Evolutionary conservation across 768 basidiomycete genomes (phyloP).

Genomic region (Gymnopilus junonius): DNA sequence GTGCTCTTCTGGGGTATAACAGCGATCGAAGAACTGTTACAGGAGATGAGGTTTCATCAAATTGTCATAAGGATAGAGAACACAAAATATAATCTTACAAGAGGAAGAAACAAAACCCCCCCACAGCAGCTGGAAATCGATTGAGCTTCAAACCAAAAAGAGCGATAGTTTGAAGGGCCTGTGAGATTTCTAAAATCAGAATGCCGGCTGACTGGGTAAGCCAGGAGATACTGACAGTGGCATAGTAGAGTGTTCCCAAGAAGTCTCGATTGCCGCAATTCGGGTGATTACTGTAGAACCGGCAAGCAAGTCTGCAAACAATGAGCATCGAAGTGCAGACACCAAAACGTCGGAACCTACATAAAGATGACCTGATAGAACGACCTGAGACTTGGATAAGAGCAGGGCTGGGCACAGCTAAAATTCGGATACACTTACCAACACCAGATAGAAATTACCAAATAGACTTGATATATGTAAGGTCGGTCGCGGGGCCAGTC

Average conservation of each 20-base stretch:
- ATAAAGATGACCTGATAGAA: constrained; percentile 63
- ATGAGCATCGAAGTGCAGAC: not conserved
- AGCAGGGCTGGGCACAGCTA: constrained; percentile 12
- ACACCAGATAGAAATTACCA: constrained; percentile 63
- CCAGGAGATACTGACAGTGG: constrained; percentile 35
- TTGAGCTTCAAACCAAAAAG: constrained; percentile 73
- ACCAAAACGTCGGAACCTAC: constrained; percentile 39
- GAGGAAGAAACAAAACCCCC: constrained; percentile 57
- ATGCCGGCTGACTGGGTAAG: not conserved
- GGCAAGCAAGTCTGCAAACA: constrained; percentile 41
- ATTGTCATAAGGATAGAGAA: not conserved
- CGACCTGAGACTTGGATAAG: constrained; percentile 40
- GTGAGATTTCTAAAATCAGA: not conserved
- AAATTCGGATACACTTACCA: constrained; percentile 51
- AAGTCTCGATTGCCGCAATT: constrained; percentile 50
- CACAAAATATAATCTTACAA: constrained; percentile 38
- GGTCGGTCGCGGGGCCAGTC: constrained; percentile 72
- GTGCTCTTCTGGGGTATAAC: constrained; percentile 41
- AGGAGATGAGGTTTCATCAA: not conserved
- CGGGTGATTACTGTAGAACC: constrained; percentile 36
- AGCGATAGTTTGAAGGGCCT: constrained; percentile 67
- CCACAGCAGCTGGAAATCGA: constrained; percentile 66
- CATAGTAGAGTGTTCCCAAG: constrained; percentile 51
- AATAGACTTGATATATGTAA: constrained; percentile 62
- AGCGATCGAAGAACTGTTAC: constrained; percentile 38